Conservation (phyloP, 2,329 filamentous ascomycete genomes). For the Orbilia blumenaviensis region DNA sequence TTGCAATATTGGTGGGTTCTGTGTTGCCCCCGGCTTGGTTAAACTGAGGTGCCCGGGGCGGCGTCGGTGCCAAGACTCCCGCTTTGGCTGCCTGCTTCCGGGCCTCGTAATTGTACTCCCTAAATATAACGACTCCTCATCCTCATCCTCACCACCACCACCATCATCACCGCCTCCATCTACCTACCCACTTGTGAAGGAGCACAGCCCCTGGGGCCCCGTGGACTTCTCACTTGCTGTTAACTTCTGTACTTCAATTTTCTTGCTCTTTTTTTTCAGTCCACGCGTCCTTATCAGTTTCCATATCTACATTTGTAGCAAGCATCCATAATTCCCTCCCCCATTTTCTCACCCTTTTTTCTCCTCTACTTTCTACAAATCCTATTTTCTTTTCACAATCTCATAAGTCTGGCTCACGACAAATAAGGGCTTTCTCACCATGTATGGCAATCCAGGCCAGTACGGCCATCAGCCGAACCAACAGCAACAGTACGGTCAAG, state of each 20-base stretch:
- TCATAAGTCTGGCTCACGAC: not conserved
- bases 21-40: not conserved
- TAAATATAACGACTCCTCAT: conserved; percentile 11
- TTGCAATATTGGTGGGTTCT: not conserved
- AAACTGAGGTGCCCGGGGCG: too few relatives aligned
- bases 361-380: not conserved
- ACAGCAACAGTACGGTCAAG: conserved; percentile 51
- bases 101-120: conserved; percentile 31
- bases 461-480: conserved; percentile 51
- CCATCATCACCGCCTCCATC: not conserved
- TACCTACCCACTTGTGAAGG: not conserved
- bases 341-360: not conserved
- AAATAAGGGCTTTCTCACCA: not conserved
- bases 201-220: conserved; percentile 35
- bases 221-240: not conserved
- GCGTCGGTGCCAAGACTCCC: conserved; percentile 28
- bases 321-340: conserved; percentile 10
- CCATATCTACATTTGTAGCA: conserved; percentile 36
- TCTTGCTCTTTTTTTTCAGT: conserved; percentile 22
- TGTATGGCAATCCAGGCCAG: conserved; percentile 53
- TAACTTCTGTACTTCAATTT: not conserved
- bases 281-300: conserved; percentile 42
- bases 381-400: not conserved
- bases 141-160: not conserved
- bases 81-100: conserved; percentile 33